Conservation (phyloP, 202 grass and related monocot genomes). For the Setaria viridis region DNA sequence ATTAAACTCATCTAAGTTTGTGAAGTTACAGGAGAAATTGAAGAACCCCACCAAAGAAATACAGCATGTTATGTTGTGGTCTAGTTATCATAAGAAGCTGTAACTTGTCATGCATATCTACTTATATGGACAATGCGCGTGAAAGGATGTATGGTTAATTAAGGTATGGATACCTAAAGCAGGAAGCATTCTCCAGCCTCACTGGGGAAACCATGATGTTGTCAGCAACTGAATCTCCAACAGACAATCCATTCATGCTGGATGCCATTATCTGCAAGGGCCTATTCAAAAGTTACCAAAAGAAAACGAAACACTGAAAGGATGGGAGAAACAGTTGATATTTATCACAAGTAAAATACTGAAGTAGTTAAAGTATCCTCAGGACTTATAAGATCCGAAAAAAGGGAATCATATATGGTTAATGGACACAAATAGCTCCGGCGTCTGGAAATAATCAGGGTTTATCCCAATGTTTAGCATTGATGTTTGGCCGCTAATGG, state of each 20-base stretch:
- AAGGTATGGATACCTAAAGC: slow-evolving; percentile 51
- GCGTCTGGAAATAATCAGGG: background rate
- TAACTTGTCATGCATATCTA: background rate
- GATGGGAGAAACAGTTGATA: background rate
- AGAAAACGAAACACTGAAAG: slow-evolving; percentile 15
- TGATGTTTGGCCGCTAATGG: background rate
- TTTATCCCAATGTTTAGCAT: background rate
- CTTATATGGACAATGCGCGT: background rate
- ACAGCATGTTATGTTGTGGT: background rate
- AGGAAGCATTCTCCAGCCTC: slow-evolving; percentile 56
- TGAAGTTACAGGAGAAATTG: background rate
- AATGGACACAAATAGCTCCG: background rate
- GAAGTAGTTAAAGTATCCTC: background rate
- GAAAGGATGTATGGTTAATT: slow-evolving; percentile 6
- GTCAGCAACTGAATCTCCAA: slow-evolving; percentile 67
- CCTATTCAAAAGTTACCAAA: background rate
- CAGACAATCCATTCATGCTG: slow-evolving; percentile 79
- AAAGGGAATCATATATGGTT: background rate
- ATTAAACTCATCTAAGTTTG: too few relatives aligned
- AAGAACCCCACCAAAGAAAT: background rate
- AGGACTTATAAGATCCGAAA: background rate
- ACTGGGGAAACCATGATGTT: slow-evolving; percentile 56
- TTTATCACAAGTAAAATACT: background rate
- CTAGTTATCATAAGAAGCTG: slow-evolving; percentile 1
- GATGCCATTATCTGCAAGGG: slow-evolving; percentile 76